phyloP scores from a whole-genome alignment of 225 moss, liverwort and hornwort genomes.

The Neckera pumila region DNA sequence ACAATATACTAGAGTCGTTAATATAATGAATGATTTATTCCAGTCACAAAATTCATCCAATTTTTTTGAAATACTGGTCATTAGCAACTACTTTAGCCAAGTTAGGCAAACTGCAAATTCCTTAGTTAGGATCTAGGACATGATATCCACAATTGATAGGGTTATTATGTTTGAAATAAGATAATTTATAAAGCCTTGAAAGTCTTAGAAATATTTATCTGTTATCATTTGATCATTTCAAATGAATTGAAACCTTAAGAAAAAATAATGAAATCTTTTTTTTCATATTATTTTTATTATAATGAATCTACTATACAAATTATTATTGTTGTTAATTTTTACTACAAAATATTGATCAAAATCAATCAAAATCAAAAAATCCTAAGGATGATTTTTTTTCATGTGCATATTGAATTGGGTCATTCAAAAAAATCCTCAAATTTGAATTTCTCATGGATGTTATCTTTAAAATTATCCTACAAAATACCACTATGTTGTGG shows the following conservation, averaged over 20 bases:
- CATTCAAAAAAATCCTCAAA: background rate
- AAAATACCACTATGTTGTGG: rapidly evolving
- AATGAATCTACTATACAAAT: background rate
- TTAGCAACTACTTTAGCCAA: background rate
- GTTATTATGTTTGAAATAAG: background rate
- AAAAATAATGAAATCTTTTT: background rate
- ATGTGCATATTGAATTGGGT: rapidly evolving
- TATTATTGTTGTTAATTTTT: no score
- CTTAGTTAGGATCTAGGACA: no score
- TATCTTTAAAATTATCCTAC: background rate
- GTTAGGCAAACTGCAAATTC: rapidly evolving
- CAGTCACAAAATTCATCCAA: background rate
- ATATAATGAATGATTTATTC: background rate
- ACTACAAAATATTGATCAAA: background rate
- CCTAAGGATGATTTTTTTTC: background rate
- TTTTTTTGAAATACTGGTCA: background rate
- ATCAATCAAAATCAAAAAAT: background rate
- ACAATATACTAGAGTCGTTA: background rate
- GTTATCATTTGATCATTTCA: background rate
- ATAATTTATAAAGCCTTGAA: background rate
- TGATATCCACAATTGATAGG: no score
- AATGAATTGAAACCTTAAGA: background rate
- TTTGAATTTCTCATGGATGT: background rate
- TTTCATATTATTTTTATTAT: background rate
- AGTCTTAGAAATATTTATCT: background rate